Evolutionary conservation across 371 early-diverging fungal genomes (phyloP), one percentile per base, ranked within the genome.

Genomic region (Mucor circinelloides): DNA sequence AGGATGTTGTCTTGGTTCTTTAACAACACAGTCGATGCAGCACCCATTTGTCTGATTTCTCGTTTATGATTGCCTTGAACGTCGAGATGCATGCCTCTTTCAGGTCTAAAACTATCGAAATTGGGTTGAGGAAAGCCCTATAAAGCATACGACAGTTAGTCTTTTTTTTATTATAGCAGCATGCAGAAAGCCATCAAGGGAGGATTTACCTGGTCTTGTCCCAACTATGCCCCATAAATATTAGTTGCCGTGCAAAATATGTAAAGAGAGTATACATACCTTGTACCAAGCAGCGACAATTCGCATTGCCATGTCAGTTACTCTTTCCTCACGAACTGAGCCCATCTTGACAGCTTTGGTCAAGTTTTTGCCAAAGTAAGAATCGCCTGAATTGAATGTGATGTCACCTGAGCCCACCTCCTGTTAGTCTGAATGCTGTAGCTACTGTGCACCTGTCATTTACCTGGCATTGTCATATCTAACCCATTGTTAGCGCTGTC

Each of bases 391-490:
- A 27, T 71, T 57, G 30, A 76, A 78, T 8, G 68, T 69, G 27
- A 78, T 75, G 56, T 81, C 82, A 34, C 77, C 52, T 52, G 0
- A 25, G 0, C n/a, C 42, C 3, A 44, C 1, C 5, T 2, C 17
- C 1, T 44, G 7, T 44, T 6, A 44, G 19, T 42, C 17, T 31
- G 31, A 31, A 31, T 31, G 31, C 31, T 31, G 31, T 7, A 31
- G 5, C 31, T 7, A 31, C 31, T 5, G 31, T 31, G 5, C 7
- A 31, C 7, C 9, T 34, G 40, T 40, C 6, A 42, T 21, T 23
- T 50, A 27, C 52, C 85, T 58, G 89, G 87, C 89, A 90, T 88
- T 12, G 80, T 79, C 84, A 88, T 79, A 73, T 87, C 90, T 42
- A 85, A 62, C 6, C 89, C 86, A 59, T 75, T 69, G 31, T 77